Base-by-base conservation (phyloP, 768 basidiomycete species). In the Macrolepiota dolichaula region DNA sequence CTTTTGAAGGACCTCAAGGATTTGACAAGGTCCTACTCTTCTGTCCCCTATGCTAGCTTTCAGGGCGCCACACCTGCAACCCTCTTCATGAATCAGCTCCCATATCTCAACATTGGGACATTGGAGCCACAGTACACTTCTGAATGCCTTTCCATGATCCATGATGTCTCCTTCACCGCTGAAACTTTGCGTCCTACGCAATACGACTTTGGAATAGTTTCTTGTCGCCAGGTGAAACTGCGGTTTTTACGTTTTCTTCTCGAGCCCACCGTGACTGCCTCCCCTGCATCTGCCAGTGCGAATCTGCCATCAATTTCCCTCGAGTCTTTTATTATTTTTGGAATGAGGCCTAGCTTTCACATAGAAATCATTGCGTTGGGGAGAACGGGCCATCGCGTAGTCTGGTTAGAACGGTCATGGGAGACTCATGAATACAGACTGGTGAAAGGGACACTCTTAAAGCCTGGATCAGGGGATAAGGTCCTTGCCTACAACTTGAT, bases 371-470 rank as follows among this genome's bases (percentile, higher is more conserved):
- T 62, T n/a, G 57, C 42, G 22, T 42, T 60, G 11, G 64, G 64
- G 27, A 44, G 59, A 36, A 59, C 61, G 22, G 61, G 64, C 1
- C 19, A 44, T 24, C 44, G 64, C 25, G 38, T 62, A 38, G 54
- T 62, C 19, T 65, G 61, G 56, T 19, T 65, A 29, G 64, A 62
- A 35, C 53, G 53, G 12, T 27, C 32, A 17, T 62, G 60, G 61
- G 64, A 62, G 22, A 55, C 53, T n/a, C 46, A 59, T 51, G 57
- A 62, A 19, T 62, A 54, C 15, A 57, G 22, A 24, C 25, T 65
- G 35, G 46, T 56, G 54, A 65, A 62, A 27, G 58, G 54, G 17
- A 54, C 59, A 6, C 52, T 62, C 27, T 38, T 51, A 12, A 2
- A 7, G 15, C 29, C 38, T 19, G 25, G 40, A 22, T 51, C 35